Evolutionary conservation across 2,329 filamentous ascomycete genomes (phyloP).

Genomic region (Aspergillus ibericus): DNA sequence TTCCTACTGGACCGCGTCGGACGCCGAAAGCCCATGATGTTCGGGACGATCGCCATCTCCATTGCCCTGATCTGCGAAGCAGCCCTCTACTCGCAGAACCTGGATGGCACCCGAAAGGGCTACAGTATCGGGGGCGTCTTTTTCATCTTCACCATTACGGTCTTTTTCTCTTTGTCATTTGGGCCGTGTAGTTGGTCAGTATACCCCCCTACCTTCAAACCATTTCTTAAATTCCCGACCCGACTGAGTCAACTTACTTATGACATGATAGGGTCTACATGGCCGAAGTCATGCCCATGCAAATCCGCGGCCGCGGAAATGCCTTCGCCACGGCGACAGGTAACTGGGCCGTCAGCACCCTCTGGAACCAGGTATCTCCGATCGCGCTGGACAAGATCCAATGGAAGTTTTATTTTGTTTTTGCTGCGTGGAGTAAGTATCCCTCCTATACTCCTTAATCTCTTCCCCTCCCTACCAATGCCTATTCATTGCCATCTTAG

Average conservation of each 20-base stretch:
- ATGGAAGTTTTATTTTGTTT: slow-evolving; percentile 61
- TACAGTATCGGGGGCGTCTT: slow-evolving; percentile 63
- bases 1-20: slow-evolving; percentile 58
- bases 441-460: no score
- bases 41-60: slow-evolving; percentile 56
- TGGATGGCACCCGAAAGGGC: slow-evolving; percentile 42
- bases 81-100: slow-evolving; percentile 55
- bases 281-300: slow-evolving; percentile 66
- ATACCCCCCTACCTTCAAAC: slow-evolving; percentile 11
- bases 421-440: slow-evolving; percentile 51
- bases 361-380: slow-evolving; percentile 61
- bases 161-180: slow-evolving; percentile 61
- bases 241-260: not conserved
- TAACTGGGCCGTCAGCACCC: slow-evolving; percentile 60
- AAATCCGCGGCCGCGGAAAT: slow-evolving; percentile 61
- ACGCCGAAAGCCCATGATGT: slow-evolving; percentile 54
- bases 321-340: slow-evolving; percentile 60
- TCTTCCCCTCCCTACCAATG: not conserved
- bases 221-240: not conserved
- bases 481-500: not conserved
- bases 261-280: slow-evolving; percentile 59
- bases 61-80: slow-evolving; percentile 62
- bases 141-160: slow-evolving; percentile 64
- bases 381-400: slow-evolving; percentile 51
- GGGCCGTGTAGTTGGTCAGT: slow-evolving; percentile 46